Conservation (phyloP, 371 early-diverging fungal species). For the Mortierella sp. region DNA sequence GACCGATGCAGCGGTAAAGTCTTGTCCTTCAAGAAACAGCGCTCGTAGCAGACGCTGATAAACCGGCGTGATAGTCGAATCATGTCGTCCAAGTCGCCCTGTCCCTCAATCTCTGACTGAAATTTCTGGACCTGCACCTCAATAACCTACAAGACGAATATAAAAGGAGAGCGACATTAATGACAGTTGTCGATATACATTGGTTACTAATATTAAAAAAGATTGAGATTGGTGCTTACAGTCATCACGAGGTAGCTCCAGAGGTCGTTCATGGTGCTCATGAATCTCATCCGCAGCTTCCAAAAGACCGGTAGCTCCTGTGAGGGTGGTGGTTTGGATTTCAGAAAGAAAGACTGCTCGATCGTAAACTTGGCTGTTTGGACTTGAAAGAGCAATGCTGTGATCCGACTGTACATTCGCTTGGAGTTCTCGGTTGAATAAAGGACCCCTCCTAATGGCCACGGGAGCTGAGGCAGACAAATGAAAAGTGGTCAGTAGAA, state of each 20-base stretch:
- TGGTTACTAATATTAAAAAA: not conserved
- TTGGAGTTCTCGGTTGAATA: slow-evolving; percentile 33
- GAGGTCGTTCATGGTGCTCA: slow-evolving; percentile 42
- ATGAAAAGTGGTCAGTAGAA: not conserved
- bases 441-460: slow-evolving; percentile 41
- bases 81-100: slow-evolving; percentile 48
- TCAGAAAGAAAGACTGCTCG: slow-evolving; percentile 32
- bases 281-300: slow-evolving; percentile 38
- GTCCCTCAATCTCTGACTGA: slow-evolving; percentile 19
- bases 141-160: slow-evolving; percentile 36
- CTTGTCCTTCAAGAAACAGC: slow-evolving; percentile 45
- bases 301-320: slow-evolving; percentile 26
- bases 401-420: slow-evolving; percentile 44
- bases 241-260: slow-evolving; percentile 55
- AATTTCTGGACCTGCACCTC: slow-evolving; percentile 41
- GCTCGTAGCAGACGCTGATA: slow-evolving; percentile 35
- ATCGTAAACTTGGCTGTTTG: slow-evolving; percentile 37
- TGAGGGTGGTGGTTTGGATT: slow-evolving; percentile 15
- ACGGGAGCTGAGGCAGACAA: slow-evolving; percentile 30
- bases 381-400: slow-evolving; percentile 43
- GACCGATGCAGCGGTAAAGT: slow-evolving; percentile 43
- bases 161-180: not conserved
- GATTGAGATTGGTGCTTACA: slow-evolving; percentile 11
- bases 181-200: not conserved
- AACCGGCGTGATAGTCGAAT: slow-evolving; percentile 27